Conservation (phyloP, 768 basidiomycete genomes). For the Nidularia pulvinata region DNA sequence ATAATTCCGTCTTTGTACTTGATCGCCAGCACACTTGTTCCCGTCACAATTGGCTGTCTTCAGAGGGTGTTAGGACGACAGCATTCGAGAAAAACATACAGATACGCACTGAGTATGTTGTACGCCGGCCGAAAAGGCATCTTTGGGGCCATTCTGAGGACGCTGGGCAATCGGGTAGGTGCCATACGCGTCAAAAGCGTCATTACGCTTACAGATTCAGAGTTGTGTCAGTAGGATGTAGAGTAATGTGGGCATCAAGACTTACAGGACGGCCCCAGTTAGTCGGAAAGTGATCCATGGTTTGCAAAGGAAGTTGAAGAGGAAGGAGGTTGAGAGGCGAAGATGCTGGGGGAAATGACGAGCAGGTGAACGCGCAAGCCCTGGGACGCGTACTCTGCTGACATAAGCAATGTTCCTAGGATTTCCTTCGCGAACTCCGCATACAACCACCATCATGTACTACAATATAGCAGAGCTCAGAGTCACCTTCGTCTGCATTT, state of each 20-base stretch:
- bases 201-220: constrained; percentile 48
- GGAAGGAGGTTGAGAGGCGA: background rate
- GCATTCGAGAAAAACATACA: background rate
- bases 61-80: background rate
- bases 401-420: no score
- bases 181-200: constrained; percentile 71
- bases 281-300: constrained; percentile 83
- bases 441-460: no score
- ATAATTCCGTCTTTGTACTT: constrained; percentile 97
- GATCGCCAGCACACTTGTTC: constrained; percentile 93
- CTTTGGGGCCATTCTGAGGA: constrained; percentile 44
- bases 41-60: constrained; percentile 94
- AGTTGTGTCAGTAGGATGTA: background rate
- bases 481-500: no score
- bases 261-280: constrained; percentile 84
- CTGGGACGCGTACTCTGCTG: no score
- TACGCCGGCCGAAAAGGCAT: constrained; percentile 63
- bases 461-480: no score
- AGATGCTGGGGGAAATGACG: background rate
- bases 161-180: constrained; percentile 77
- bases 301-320: background rate
- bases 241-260: background rate
- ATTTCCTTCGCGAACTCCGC: no score
- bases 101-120: constrained; percentile 74
- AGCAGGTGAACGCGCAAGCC: no score